Evolutionary conservation across 2,329 filamentous ascomycete species (phyloP).

Genomic region (Alternaria postmessia): DNA sequence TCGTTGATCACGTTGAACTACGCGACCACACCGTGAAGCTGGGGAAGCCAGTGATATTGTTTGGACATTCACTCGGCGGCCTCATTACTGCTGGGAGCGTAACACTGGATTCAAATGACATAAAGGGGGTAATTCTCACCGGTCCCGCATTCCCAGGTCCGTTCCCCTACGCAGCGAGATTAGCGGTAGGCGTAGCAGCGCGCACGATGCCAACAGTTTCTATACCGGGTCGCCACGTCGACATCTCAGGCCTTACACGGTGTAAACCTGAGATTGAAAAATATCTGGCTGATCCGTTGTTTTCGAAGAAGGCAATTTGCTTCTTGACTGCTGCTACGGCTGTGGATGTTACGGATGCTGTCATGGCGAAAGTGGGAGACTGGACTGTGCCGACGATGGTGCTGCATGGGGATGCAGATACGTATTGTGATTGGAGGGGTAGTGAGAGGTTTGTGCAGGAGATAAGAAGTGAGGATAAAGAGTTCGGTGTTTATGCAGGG

Average conservation of each 20-base stretch:
- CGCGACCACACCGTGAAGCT: neutral
- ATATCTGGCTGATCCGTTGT: neutral
- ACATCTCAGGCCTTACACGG: neutral
- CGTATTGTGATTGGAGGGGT: conserved; percentile 15
- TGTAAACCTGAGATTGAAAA: neutral
- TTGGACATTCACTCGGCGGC: neutral
- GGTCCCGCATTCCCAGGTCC: neutral
- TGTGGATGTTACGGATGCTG: conserved; percentile 5
- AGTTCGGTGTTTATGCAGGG: conserved; percentile 6
- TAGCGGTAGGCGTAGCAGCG: neutral
- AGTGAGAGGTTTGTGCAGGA: conserved; percentile 9
- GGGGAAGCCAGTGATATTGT: neutral
- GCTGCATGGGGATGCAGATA: conserved; percentile 13
- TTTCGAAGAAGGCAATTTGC: conserved; percentile 5
- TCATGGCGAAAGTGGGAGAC: neutral
- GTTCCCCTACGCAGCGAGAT: neutral
- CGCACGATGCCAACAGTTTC: neutral
- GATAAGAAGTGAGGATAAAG: conserved; percentile 7
- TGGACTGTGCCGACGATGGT: conserved; percentile 15
- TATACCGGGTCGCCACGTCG: neutral
- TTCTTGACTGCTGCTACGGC: conserved; percentile 14
- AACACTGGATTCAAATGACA: neutral
- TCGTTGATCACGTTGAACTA: neutral
- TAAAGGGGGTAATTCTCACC: neutral
- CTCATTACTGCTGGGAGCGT: neutral